A percentile compares a stretch with the other conserved stretches of the same genome.
phyloP scores from a whole-genome alignment of 768 basidiomycete species.

The Rhizopogon vinicolor region DNA sequence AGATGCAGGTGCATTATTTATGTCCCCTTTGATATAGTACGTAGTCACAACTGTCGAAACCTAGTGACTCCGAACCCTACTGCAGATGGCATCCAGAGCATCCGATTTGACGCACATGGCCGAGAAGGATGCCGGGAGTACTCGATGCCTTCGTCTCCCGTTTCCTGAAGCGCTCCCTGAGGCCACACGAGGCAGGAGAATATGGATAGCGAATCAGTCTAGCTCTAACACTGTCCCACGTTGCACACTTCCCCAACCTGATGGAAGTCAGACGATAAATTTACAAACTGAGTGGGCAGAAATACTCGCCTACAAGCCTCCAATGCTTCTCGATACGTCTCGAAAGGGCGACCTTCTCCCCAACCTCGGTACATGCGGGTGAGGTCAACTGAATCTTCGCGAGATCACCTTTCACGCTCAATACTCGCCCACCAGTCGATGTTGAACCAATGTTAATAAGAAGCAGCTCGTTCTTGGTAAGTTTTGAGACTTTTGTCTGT shows the following conservation, averaged over 20 bases:
- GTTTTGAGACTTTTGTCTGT: constrained; percentile 91
- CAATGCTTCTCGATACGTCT: constrained; percentile 97
- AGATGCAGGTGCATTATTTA: no score
- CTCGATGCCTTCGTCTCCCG: no score
- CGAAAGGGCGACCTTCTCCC: constrained; percentile 95
- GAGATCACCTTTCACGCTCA: constrained; percentile 91
- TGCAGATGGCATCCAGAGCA: no score
- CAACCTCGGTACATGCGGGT: constrained; percentile 94
- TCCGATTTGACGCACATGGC: no score
- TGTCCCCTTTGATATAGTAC: no score
- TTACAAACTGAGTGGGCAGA: not conserved
- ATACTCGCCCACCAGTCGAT: constrained; percentile 92
- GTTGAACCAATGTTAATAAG: constrained; percentile 99
- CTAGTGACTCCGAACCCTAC: no score
- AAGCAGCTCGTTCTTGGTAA: constrained; percentile 86
- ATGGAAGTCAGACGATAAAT: not conserved
- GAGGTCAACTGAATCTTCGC: constrained; percentile 92
- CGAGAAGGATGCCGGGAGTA: no score
- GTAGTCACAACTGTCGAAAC: no score
- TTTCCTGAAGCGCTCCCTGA: no score
- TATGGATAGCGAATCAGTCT: constrained; percentile 38
- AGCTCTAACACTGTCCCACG: constrained; percentile 80
- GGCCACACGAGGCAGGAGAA: not conserved
- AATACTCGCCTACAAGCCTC: constrained; percentile 83
- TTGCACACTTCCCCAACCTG: constrained; percentile 77